Conservation (phyloP, 108 stramenopile species). For the Bacterosira constricta region DNA sequence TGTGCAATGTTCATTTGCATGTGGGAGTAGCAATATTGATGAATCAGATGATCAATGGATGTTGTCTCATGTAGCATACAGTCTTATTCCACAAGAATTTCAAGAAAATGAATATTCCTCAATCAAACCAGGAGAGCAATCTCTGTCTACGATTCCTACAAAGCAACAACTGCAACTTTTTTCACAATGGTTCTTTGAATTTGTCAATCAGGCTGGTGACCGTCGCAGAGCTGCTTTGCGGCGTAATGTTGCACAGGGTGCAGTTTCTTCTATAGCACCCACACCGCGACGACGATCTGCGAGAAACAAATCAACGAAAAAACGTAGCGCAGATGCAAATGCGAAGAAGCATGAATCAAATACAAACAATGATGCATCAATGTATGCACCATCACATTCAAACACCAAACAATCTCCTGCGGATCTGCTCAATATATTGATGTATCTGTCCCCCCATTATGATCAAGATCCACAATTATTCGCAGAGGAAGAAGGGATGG, state of each 20-base stretch:
- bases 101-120: not conserved
- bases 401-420: not conserved
- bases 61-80: constrained; percentile 51
- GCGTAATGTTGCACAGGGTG: constrained; percentile 53
- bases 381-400: constrained; percentile 6
- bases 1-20: constrained; percentile 27
- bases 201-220: constrained; percentile 44
- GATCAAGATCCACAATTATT: constrained; percentile 54
- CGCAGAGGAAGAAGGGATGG: constrained; percentile 32
- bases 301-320: not conserved
- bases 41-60: constrained; percentile 1
- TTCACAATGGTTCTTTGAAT: constrained; percentile 57
- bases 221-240: constrained; percentile 31
- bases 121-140: not conserved
- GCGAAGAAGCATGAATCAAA: not conserved
- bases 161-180: constrained; percentile 23
- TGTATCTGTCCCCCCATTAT: constrained; percentile 46
- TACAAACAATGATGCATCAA: not conserved
- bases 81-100: constrained; percentile 59
- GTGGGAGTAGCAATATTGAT: not conserved
- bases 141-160: constrained; percentile 18
- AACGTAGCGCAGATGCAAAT: not conserved
- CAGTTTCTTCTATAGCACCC: constrained; percentile 12
- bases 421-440: constrained; percentile 23
- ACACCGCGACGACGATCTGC: not conserved